Evolutionary conservation across 345 rosid species (phyloP).

Genomic region (Gynandropsis gynandra): DNA sequence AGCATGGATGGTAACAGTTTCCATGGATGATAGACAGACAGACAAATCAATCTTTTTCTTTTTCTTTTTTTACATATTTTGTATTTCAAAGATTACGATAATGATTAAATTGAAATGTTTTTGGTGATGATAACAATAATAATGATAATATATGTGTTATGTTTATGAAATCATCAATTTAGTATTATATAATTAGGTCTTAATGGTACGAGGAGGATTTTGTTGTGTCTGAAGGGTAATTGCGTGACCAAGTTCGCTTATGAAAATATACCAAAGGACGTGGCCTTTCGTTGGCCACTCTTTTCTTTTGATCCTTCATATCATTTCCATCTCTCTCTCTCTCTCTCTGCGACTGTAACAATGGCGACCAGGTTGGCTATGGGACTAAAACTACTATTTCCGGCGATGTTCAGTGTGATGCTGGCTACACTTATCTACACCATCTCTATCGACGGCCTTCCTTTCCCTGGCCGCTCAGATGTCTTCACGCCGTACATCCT

Average conservation of each 20-base stretch:
- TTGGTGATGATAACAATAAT: no score
- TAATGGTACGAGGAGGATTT: no score
- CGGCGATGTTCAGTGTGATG: slow-evolving; percentile 39
- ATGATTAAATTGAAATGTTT: no score
- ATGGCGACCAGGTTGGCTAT: slow-evolving; percentile 38
- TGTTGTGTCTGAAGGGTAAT: no score
- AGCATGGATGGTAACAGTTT: slow-evolving; percentile 42
- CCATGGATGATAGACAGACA: not conserved
- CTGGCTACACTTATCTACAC: slow-evolving; percentile 53
- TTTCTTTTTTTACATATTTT: no score
- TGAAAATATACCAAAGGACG: slow-evolving; percentile 22
- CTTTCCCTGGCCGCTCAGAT: slow-evolving; percentile 62
- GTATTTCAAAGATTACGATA: no score
- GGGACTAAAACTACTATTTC: slow-evolving; percentile 41
- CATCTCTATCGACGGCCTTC: slow-evolving; percentile 53
- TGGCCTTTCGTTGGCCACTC: slow-evolving; percentile 30
- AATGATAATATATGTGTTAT: no score
- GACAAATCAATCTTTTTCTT: no score
- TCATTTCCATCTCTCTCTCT: slow-evolving; percentile 10
- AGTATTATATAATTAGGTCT: no score
- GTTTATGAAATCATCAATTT: no score
- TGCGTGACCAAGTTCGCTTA: no score
- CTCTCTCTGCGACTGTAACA: slow-evolving; percentile 2
- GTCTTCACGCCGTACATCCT: slow-evolving; percentile 63
- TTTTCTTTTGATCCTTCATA: slow-evolving; percentile 12